Base-by-base conservation (phyloP, 2,329 filamentous ascomycete genomes). In the Davidsoniella australis region DNA sequence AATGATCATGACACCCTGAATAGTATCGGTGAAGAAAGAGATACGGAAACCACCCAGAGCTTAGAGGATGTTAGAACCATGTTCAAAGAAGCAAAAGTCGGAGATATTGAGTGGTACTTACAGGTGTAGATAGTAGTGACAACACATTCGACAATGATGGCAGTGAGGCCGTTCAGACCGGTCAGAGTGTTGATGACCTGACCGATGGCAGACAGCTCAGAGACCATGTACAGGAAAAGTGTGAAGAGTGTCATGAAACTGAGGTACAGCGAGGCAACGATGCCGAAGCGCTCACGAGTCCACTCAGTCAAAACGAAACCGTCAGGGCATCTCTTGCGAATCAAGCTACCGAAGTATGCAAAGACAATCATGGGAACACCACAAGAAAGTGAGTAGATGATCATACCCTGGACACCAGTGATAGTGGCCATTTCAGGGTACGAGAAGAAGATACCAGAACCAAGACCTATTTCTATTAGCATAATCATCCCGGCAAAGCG, bases 301-400 rank as follows among this genome's bases (percentile, higher is more conserved):
- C 85, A 91, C 61, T 89, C 83, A 0, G 85, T 91, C 55, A 91
- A 65, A 46, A 91, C 83, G 56, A 91, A 91, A 1, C 85, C 85
- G 55, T 88, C 80, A 1, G 85, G 85, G 53, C 83, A 88, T 64
- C 84, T 85, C 57, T 71, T 74, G 47, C 85, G 75, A 58, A 91
- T 87, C 58, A 87, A 77, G 10, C 83, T 83, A 0, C 83, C 83
- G 8, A 91, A 68, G 41, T 70, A 71, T 14, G 82, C 83, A 60
- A 91, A 91, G 45, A 82, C 68, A 58, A 91, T 66, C 47, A 91
- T 68, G 2, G 85, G 85, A 49, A 85, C 68, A 1, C 82, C 69
- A 1, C 82, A 84, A 2, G 82, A 70, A 16, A 89, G 65, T 12
- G 83, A 79, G 62, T 91, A 91, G 41, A 86, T 72, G 26, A 91